These are phyloP conservation scores for Ophiocytium majus DNA, from an alignment of 352 stramenopile species.

Conservation along the genomic window DNA sequence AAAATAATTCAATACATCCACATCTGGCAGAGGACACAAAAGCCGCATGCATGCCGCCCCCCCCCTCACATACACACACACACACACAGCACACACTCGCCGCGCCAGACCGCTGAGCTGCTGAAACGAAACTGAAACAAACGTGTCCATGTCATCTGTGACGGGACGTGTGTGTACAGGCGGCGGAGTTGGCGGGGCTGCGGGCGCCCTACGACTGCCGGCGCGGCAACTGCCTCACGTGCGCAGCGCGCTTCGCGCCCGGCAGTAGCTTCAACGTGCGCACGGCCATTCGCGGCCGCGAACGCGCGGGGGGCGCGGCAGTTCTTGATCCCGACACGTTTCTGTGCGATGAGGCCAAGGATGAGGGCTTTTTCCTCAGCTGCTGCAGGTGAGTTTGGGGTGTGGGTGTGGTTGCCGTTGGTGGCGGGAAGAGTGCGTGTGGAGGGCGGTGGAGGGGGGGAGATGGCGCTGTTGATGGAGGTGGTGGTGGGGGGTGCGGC, in stretches of 20 bases:
- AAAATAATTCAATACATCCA: too few relatives aligned
- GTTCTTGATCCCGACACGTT: background rate
- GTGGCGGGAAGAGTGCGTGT: too few relatives aligned
- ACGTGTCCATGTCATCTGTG: too few relatives aligned
- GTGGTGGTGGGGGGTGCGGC: too few relatives aligned
- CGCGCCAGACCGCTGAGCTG: too few relatives aligned
- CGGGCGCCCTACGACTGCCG: slow-evolving; percentile 20
- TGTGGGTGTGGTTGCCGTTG: too few relatives aligned
- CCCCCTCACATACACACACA: background rate
- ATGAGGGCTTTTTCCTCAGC: slow-evolving; percentile 20
- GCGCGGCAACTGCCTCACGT: slow-evolving; percentile 17
- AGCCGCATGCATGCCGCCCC: too few relatives aligned
- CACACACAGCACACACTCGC: background rate
- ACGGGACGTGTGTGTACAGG: too few relatives aligned
- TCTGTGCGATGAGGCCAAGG: slow-evolving; percentile 21
- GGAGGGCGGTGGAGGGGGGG: too few relatives aligned
- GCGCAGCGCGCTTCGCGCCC: background rate
- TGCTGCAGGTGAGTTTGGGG: slow-evolving; percentile 18
- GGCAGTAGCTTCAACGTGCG: background rate
- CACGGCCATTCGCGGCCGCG: background rate
- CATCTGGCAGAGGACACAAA: too few relatives aligned
- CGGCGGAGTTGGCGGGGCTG: background rate
- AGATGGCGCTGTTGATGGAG: too few relatives aligned
- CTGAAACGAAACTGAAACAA: too few relatives aligned
- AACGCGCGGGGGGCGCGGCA: background rate